Base-by-base conservation (phyloP, 2,329 filamentous ascomycete genomes). In the Monosporascus ibericus region DNA sequence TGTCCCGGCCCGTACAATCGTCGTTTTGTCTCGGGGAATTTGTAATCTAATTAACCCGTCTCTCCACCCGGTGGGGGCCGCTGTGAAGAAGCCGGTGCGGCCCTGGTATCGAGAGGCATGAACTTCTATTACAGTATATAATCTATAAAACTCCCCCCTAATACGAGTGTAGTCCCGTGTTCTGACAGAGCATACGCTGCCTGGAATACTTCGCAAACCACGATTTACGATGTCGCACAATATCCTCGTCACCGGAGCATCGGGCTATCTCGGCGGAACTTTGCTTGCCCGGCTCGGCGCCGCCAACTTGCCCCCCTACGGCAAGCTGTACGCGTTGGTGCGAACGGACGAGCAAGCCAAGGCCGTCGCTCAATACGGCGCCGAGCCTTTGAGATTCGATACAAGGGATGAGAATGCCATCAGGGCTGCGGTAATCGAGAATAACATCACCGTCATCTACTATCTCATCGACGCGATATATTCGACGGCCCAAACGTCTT, bases 181-280 rank as follows among this genome's bases (percentile, higher is more conserved):
- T 39, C 15, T 17, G 15, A 8, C 15, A 6, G 3, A 39, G 6
- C 37, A 18, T 17, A 39, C 18, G 18, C 37, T 39, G 6, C 15
- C 15, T 44, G n/a, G 24, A 14, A 22, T 1, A 24, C 17, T 11
- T 44, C 5, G 6, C 40, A 44, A 9, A 27, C 8, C 11, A 49
- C 20, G 6, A 38, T 47, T 24, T 18, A 49, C 14, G 2, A 66
- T 66, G 64, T 55, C 59, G 22, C 62, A 62, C 52, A 73, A 74
- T 44, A 70, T 79, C 48, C 70, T 79, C 30, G 67, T 80, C 46
- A 80, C 78, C 0, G 78, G 77, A 8, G 75, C 59, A 27, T 79
- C 77, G 0, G 78, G 78, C 24, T 81, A 81, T 52, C 72, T 81
- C 0, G 78, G 78, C 22, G 78, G 78, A 3, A 72, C 70, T 0